phyloP scores from a whole-genome alignment of 768 basidiomycete genomes.

The Butyriboletus loyo region DNA sequence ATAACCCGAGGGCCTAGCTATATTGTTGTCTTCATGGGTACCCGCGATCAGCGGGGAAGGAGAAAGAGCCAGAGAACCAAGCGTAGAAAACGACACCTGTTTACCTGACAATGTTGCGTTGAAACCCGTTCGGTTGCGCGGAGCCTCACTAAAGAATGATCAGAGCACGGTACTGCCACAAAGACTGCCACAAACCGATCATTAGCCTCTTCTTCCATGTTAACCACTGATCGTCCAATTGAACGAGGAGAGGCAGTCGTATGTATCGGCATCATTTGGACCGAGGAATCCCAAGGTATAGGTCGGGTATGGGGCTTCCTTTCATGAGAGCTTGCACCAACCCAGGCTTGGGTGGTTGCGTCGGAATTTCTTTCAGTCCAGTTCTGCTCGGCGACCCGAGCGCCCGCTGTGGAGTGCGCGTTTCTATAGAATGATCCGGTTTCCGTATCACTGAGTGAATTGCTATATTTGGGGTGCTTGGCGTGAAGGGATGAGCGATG shows the following conservation, averaged over 20 bases:
- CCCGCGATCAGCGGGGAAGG: neutral
- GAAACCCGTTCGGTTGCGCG: neutral
- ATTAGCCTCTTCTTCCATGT: neutral
- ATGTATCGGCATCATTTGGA: neutral
- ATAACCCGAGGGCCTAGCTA: neutral
- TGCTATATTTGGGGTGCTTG: neutral
- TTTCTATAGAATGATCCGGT: neutral
- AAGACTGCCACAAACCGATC: conserved; percentile 8
- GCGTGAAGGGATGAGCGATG: neutral
- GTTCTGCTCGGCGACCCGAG: neutral
- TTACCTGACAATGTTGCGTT: neutral
- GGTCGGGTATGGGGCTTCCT: conserved; percentile 7
- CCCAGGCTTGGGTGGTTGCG: neutral
- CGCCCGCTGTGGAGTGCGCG: too few species aligned
- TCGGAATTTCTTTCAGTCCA: neutral
- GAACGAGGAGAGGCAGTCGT: neutral
- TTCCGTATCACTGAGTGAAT: conserved; percentile 2
- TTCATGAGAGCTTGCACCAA: conserved; percentile 8
- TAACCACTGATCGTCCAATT: neutral
- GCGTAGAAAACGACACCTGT: neutral
- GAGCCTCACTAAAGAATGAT: conserved; percentile 5
- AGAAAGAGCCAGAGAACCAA: neutral
- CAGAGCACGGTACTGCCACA: neutral
- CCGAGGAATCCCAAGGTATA: neutral
- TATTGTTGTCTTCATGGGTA: neutral